Percentiles rank a stretch among this genome's conserved stretches.
Evolutionary conservation across 2,329 filamentous ascomycete species (phyloP).

Genomic region (Claviceps sp.): DNA sequence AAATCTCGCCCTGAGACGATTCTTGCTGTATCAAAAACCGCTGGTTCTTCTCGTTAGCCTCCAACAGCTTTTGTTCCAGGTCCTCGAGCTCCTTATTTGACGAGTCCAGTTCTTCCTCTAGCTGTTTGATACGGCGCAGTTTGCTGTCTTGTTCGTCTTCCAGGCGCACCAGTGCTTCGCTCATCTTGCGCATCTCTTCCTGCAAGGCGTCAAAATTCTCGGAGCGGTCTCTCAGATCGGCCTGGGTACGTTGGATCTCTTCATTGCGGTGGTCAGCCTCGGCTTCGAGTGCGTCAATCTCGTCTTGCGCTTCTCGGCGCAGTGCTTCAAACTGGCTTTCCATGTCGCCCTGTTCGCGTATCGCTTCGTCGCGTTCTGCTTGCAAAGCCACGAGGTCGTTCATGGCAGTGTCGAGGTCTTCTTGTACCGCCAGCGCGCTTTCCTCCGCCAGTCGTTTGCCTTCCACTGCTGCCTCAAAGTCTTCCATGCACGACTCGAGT

Average conservation of each 20-base stretch:
- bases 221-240: constrained; percentile 59
- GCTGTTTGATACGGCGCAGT: constrained; percentile 61
- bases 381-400: constrained; percentile 71
- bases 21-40: constrained; percentile 84
- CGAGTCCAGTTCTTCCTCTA: constrained; percentile 72
- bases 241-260: constrained; percentile 55
- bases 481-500: constrained; percentile 63
- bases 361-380: constrained; percentile 72
- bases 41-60: constrained; percentile 78
- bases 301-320: constrained; percentile 49
- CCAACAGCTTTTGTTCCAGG: constrained; percentile 69
- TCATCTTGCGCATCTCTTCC: constrained; percentile 84
- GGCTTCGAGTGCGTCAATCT: constrained; percentile 53
- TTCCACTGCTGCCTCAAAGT: constrained; percentile 61
- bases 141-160: constrained; percentile 83
- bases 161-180: constrained; percentile 70
- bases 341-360: constrained; percentile 49
- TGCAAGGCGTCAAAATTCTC: constrained; percentile 90
- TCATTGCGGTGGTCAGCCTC: constrained; percentile 61
- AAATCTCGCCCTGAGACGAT: constrained; percentile 82
- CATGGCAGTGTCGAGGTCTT: constrained; percentile 66
- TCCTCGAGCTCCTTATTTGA: constrained; percentile 78
- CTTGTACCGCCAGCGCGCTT: constrained; percentile 50
- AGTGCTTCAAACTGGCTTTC: constrained; percentile 49
- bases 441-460: constrained; percentile 48